Evolutionary conservation across 2,329 filamentous ascomycete species (phyloP).

Genomic region (Fusarium sp.): DNA sequence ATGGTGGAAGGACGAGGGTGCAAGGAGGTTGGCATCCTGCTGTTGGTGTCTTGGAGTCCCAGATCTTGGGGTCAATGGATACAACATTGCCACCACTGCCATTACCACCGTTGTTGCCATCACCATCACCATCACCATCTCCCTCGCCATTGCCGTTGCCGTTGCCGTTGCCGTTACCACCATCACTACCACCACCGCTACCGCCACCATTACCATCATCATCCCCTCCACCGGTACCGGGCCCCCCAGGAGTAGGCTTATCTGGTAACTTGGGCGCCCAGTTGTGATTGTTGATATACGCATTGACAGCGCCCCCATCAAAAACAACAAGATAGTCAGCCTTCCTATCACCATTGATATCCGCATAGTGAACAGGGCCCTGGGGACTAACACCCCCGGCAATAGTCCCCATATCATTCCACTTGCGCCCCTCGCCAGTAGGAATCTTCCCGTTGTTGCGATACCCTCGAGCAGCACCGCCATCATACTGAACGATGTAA

Average conservation of each 20-base stretch:
- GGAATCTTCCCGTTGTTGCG: slow-evolving; percentile 16
- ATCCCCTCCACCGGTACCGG: background rate
- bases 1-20: slow-evolving; percentile 14
- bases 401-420: slow-evolving; percentile 23
- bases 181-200: background rate
- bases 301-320: slow-evolving; percentile 14
- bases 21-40: slow-evolving; percentile 16
- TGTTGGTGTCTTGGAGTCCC: slow-evolving; percentile 2
- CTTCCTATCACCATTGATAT: slow-evolving; percentile 31
- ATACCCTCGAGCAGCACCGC: slow-evolving; percentile 10
- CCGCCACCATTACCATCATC: background rate
- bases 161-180: too few species aligned
- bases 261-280: too few species aligned
- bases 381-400: slow-evolving; percentile 13
- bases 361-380: slow-evolving; percentile 23
- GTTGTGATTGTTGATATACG: slow-evolving; percentile 19
- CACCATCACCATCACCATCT: background rate
- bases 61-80: slow-evolving; percentile 15
- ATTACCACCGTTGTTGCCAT: background rate
- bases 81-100: background rate
- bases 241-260: background rate
- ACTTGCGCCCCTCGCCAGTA: background rate
- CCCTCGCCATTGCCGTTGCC: background rate
- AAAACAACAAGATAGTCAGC: slow-evolving; percentile 27
- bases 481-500: slow-evolving; percentile 21